Base-by-base conservation (phyloP, 768 basidiomycete species). In the Lanmaoa pseudosensibilis region DNA sequence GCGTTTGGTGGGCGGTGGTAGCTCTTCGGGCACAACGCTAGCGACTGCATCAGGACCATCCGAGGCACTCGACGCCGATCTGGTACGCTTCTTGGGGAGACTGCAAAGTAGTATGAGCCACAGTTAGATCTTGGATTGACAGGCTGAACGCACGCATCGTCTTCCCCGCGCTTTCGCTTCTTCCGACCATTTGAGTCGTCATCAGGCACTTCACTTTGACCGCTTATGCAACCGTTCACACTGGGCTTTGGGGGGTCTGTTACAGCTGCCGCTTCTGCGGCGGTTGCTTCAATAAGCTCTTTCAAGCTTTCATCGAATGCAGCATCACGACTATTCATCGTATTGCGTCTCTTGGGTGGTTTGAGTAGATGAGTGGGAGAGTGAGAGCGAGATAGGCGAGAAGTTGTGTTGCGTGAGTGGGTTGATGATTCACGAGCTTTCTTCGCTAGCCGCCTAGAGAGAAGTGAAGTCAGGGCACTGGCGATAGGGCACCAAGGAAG, bases 291-390 rank as follows among this genome's bases (percentile, higher is more conserved):
- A 49, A 91, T 85, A 51, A 89, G 75, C 65, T 88, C 87, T 69
- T 88, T 87, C 54, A 90, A 70, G 67, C 87, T 92, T 67, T 94
- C 90, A 69, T 96, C 95, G 69, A 94, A 95, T 13, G 87, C 88
- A 16, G 95, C 92, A 71, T 97, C 96, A 55, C 96, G 80, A 66
- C 92, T 95, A 71, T 98, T 98, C 94, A 99, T 96, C 49, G 97
- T 99, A 65, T 92, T 94, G 57, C 97, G 81, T 50, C 92, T 85
- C 75, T 94, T 96, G 39, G 89, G 81, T n/a, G 83, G 80, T 64
- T 85, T 84, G 59, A 84, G 85, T 36, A 80, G 66, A 62, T 69
- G 72, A 10, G 77, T 77, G 3, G 88, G 91, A 25, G 87, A 91
- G 71, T 84, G 88, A 21, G 88, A 90, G 50, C 87, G 88, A 54